Evolutionary conservation across 495 filamentous ascomycete species (phyloP), one percentile per base, ranked within the genome.

Genomic region (Rhypophila decipiens): DNA sequence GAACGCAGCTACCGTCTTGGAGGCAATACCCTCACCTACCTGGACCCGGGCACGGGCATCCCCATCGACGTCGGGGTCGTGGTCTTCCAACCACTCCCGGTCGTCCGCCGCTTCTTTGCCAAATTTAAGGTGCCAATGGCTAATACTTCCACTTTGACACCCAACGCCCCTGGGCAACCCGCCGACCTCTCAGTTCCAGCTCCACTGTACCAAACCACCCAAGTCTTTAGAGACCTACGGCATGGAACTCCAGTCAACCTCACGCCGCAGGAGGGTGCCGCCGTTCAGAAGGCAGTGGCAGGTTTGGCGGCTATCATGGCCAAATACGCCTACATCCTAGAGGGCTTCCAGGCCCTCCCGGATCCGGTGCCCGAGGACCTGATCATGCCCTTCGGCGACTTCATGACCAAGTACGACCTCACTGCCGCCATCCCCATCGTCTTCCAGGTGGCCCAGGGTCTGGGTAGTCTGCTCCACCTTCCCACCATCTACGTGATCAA

Each of bases 201-300:
- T 42, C 70, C 79, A 53, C 68, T 69, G 46, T 74, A 75, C 23
- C 68, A 78, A 1, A 47, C 59, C 5, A 44, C 63, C 15, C 75
- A 62, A 50, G 49, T 66, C 18, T n/a, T n/a, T n/a, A n/a, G n/a
- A n/a, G 67, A 77, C 54, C 50, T 58, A 17, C 19, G n/a, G 8
- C 21, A 18, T 18, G 39, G 39, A 18, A 23, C 17, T 12, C 11
- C 17, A 7, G 39, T 23, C 39, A 24, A 42, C 44, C 1, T 38
- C 11, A 48, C 44, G 4, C n/a, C n/a, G n/a, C n/a, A n/a, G n/a
- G n/a, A n/a, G n/a, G n/a, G n/a, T n/a, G n/a, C n/a, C n/a, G n/a
- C n/a, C n/a, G 44, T 51, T 23, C 56, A 56, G 38, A 45, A 58
- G 7, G 44, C 50, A 35, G 58, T 59, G 24, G 53, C 58, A 4